Evolutionary conservation across 176 grass and related monocot species (phyloP).

Genomic region (Bolboschoenus planiculmis): DNA sequence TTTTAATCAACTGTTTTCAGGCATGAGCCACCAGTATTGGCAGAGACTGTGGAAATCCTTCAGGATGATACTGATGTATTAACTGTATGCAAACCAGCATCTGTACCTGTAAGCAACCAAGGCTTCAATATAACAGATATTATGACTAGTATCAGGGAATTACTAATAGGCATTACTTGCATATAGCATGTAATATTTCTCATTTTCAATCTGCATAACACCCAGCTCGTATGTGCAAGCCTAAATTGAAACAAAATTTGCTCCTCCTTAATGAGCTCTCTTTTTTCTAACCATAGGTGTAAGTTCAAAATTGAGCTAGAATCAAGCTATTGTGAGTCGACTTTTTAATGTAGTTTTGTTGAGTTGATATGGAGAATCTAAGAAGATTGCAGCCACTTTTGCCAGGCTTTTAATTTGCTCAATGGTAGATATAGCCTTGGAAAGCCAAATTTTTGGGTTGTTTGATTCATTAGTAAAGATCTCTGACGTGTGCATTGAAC

Average conservation of each 20-base stretch:
- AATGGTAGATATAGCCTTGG: background rate
- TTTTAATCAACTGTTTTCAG: slow-evolving; percentile 33
- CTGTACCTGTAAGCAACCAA: slow-evolving; percentile 63
- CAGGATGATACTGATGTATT: slow-evolving; percentile 79
- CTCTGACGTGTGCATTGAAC: background rate
- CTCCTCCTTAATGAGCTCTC: background rate
- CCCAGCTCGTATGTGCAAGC: background rate
- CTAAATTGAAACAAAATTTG: background rate
- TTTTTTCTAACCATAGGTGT: background rate
- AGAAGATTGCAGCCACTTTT: background rate
- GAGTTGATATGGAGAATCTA: background rate
- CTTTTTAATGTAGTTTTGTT: background rate
- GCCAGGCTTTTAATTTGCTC: background rate
- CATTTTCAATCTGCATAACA: background rate
- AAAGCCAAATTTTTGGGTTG: background rate
- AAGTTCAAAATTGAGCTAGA: background rate
- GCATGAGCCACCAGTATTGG: slow-evolving; percentile 85
- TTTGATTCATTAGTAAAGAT: background rate
- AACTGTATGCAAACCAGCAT: slow-evolving; percentile 89
- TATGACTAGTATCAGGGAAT: background rate
- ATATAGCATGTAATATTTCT: background rate
- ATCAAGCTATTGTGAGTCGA: background rate
- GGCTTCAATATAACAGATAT: background rate
- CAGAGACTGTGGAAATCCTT: slow-evolving; percentile 63
- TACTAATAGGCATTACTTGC: background rate